Base-by-base conservation (phyloP, 2,329 filamentous ascomycete species). In the Ophiostoma piceae region DNA sequence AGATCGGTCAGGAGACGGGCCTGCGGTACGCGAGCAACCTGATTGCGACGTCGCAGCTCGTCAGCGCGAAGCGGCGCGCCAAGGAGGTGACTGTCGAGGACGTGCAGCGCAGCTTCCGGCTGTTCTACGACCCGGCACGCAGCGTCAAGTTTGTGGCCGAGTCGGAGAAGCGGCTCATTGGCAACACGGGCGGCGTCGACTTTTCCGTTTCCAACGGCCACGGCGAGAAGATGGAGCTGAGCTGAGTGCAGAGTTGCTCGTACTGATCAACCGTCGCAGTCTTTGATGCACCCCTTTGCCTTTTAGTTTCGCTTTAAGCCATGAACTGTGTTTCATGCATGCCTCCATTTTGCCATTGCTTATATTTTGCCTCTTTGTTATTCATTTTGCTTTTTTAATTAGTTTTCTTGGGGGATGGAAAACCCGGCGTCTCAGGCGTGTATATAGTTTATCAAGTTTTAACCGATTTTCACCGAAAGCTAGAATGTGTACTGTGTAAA, bases 21-120 rank as follows among this genome's bases (percentile, higher is more conserved):
- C 84, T 99, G 67, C 87, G 95, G 75, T 99, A 99, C 78, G 94
- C 94, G n/a, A 96, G 92, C 82, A 97, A 99, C 78, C 88, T 99
- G 70, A 97, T 99, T 80, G 96, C 92, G 29, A 97, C 95, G 1
- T 95, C 92, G 5, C 91, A 96, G 79, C 86, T 99, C 64, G 85
- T 98, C 67, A 88, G 88, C 72, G 88, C 91, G 76, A 98, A 97
- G 85, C 88, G 94, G 74, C 90, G 89, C 76, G 90, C 90, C 19
- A 92, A 92, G 79, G 90, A 94, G 76, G 92, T 99, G 66, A 87
- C 86, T 70, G 86, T 97, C 71, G 88, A 92, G 70, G 95, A 99
- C 77, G 94, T 99, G 14, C 91, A 97, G 82, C 88, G 94, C 74
- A 96, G 92, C 81, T 99, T 94, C 84, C 86, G 90, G 77, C 86